These are phyloP conservation scores for Nosema muscidifuracis DNA, from an alignment of 371 early-diverging fungal genomes.

Conservation along the genomic window DNA sequence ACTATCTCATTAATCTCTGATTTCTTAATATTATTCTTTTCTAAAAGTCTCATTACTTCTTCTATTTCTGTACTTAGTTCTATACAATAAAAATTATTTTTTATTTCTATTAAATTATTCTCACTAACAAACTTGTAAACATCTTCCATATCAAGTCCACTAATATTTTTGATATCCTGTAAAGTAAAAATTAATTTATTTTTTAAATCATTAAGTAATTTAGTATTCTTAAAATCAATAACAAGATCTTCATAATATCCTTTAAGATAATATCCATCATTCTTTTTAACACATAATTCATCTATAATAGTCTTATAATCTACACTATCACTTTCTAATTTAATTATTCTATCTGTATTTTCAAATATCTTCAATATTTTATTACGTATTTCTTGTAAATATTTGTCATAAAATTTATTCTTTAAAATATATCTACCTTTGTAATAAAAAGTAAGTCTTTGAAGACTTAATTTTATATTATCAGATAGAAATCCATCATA, in stretches of 20 bases:
- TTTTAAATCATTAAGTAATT: background rate
- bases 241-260: background rate
- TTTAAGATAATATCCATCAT: background rate
- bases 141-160: background rate
- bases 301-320: background rate
- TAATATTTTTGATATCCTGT: background rate
- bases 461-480: slow-evolving; percentile 19
- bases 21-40: background rate
- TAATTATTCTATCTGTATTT: background rate
- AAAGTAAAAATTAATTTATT: background rate
- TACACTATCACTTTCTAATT: background rate
- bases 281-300: background rate
- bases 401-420: slow-evolving; percentile 43
- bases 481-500: too few species aligned
- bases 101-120: background rate
- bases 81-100: background rate
- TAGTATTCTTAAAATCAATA: background rate
- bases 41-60: background rate
- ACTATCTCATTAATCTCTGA: background rate
- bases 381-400: slow-evolving; percentile 27
- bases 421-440: slow-evolving; percentile 47
- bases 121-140: background rate
- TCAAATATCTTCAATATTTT: slow-evolving; percentile 16
- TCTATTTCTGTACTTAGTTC: background rate
- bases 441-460: slow-evolving; percentile 33